Percentiles rank a stretch among this genome's conserved stretches.
These are phyloP conservation scores for Sarcomyxa edulis DNA, from an alignment of 768 basidiomycete genomes.

Conservation along the genomic window DNA sequence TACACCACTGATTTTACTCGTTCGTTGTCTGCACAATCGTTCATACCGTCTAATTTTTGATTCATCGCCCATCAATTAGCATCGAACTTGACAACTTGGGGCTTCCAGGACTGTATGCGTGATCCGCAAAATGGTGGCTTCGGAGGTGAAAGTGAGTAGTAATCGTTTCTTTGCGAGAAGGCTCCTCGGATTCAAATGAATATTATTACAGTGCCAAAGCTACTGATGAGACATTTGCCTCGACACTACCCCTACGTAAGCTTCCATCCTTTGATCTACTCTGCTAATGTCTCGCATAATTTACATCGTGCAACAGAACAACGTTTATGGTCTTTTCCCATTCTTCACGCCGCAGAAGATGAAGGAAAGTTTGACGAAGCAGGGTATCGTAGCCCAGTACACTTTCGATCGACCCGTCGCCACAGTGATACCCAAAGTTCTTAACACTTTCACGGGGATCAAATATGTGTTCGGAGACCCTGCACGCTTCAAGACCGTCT, in stretches of 20 bases:
- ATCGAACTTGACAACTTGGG: constrained; percentile 44
- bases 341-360: constrained; percentile 45
- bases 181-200: no score
- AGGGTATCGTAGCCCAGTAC: constrained; percentile 32
- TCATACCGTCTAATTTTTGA: background rate
- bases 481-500: constrained; percentile 28
- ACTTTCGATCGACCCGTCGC: constrained; percentile 33
- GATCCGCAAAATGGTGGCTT: constrained; percentile 35
- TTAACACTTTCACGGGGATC: constrained; percentile 30
- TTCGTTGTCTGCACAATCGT: constrained; percentile 14
- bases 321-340: constrained; percentile 51
- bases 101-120: constrained; percentile 41
- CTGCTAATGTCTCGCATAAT: constrained; percentile 28
- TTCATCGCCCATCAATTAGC: constrained; percentile 22
- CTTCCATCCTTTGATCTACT: background rate
- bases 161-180: no score
- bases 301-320: constrained; percentile 29
- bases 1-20: constrained; percentile 48
- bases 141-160: constrained; percentile 26
- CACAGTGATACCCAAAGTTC: constrained; percentile 14
- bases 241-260: constrained; percentile 33
- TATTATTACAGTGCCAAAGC: constrained; percentile 36
- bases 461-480: constrained; percentile 28
- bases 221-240: constrained; percentile 39
- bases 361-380: constrained; percentile 29